Conservation (phyloP, 306 rosid species). For the Prunus mume region DNA sequence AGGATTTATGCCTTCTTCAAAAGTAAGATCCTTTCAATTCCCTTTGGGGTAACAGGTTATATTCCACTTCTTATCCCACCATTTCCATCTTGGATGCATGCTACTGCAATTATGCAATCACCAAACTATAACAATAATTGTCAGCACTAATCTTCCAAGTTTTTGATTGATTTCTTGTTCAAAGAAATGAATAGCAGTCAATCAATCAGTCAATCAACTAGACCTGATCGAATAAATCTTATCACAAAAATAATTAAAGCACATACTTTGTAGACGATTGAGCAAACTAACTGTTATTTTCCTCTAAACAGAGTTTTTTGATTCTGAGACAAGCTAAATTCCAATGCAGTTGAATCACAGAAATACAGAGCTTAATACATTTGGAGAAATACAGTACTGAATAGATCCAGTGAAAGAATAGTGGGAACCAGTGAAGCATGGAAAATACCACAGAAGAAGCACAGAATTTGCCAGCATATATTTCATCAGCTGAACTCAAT, state of each 20-base stretch:
- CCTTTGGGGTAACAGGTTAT: too few relatives aligned
- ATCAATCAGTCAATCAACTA: too few relatives aligned
- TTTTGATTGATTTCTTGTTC: too few relatives aligned
- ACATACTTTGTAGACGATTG: conserved; percentile 29
- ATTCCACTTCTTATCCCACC: too few relatives aligned
- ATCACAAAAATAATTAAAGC: conserved; percentile 1
- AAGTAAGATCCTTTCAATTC: too few relatives aligned
- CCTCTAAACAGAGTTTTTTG: neutral
- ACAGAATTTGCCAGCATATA: neutral
- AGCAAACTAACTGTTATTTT: conserved; percentile 24
- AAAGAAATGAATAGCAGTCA: too few relatives aligned
- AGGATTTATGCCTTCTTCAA: too few relatives aligned
- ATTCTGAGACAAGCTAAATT: conserved; percentile 5
- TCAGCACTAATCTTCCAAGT: conserved; percentile 39
- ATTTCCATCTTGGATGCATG: too few relatives aligned
- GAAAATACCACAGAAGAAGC: neutral
- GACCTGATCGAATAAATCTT: conserved; percentile 16
- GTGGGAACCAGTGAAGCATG: neutral
- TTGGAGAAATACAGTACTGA: neutral
- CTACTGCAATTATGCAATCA: too few relatives aligned
- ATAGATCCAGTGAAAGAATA: conserved; percentile 1
- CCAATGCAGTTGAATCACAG: neutral
- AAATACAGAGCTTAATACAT: neutral
- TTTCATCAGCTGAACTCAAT: neutral
- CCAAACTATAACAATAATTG: conserved; percentile 31